Conservation (phyloP, 163 green algal species). For the Prototheca wickerhamii region DNA sequence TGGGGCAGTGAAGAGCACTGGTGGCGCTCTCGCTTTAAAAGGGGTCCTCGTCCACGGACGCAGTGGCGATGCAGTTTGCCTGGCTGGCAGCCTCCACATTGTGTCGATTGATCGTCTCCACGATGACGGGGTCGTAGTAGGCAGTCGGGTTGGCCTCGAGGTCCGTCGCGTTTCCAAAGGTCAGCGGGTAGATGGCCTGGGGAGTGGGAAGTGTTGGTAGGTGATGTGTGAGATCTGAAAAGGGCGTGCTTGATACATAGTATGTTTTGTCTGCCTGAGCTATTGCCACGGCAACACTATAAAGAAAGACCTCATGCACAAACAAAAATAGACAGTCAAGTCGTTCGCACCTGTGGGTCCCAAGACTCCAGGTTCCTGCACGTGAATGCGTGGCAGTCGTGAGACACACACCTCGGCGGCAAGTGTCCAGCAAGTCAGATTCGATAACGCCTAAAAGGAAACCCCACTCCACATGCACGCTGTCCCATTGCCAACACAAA, state of each 20-base stretch:
- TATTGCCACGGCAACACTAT: too few relatives aligned
- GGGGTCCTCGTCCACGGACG: neutral
- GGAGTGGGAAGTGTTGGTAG: neutral
- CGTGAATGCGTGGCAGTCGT: neutral
- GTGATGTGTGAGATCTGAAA: neutral
- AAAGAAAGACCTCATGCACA: too few relatives aligned
- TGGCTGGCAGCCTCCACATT: neutral
- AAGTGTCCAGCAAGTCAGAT: too few relatives aligned
- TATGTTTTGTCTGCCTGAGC: too few relatives aligned
- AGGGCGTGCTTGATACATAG: too few relatives aligned
- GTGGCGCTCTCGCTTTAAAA: neutral
- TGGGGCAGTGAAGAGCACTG: too few relatives aligned
- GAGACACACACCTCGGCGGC: neutral
- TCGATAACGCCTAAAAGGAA: too few relatives aligned
- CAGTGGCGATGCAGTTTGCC: neutral
- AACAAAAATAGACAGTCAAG: neutral
- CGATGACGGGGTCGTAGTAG: conserved; percentile 9
- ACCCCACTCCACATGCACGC: neutral
- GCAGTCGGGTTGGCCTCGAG: neutral
- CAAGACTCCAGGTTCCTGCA: conserved; percentile 8
- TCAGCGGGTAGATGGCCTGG: conserved; percentile 6
- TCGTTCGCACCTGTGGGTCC: neutral
- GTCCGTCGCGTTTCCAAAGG: neutral
- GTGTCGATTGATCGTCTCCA: conserved; percentile 7
- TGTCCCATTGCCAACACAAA: neutral